Evolutionary conservation across 1,284 basidiomycete genomes (phyloP), one percentile per base, ranked within the genome.

Genomic region (Pseudozyma pruni): DNA sequence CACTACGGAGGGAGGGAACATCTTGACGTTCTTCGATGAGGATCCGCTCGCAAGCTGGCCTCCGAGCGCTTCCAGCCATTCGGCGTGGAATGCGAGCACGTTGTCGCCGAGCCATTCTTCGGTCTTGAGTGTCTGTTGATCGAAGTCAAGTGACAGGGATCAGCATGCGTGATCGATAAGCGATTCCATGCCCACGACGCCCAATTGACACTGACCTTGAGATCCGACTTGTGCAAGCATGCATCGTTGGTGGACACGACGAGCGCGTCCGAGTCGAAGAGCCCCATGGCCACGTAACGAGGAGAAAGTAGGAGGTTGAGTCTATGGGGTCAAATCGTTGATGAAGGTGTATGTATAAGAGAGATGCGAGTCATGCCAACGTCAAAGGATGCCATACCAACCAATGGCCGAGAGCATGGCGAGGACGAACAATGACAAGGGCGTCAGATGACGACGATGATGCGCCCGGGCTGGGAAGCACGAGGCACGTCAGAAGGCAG

Each of bases 101-200:
- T 70, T 70, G 43, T 70, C 67, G 27, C 67, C 67, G 2, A 70
- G 46, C 67, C 67, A 70, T 27, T 70, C 67, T 29, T 60, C 60
- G 5, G 49, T 40, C 16, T 50, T 52, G 35, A 70, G 27, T 2
- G 67, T 70, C 67, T 70, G 41, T 20, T 8, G 23, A 19, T 19
- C 23, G 1, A 8, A 13, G 31, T 19, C 6, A 29, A 29, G 27
- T 29, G 19, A 44, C 1, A 19, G 17, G 3, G 38, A 19, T 52
- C 8, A 46, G 42, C 25, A 38, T 27, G 19, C n/a, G n/a, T 11
- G 19, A 25, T 19, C 14, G n/a, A 8, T 6, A 34, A 16, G 43
- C 11, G 35, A 8, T 29, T 25, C 6, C 19, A n/a, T 25, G 29
- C 9, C 14, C 19, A 1, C 6, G 34, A 27, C 2, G 13, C 4